phyloP scores from a whole-genome alignment of 2,329 filamentous ascomycete species.

The Talaromyces atroroseus region DNA sequence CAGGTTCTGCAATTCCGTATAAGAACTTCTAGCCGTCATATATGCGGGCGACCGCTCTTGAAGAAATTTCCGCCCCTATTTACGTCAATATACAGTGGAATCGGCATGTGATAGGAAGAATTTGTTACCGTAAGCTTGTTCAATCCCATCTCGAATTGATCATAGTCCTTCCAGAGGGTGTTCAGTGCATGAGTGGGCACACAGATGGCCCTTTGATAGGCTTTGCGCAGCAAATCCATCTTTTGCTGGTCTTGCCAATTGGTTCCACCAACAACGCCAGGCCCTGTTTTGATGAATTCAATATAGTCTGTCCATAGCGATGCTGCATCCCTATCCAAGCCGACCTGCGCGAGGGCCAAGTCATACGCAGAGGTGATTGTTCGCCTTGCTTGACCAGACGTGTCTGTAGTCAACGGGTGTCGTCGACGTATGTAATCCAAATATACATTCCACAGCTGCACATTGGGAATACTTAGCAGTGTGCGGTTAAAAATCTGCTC shows the following conservation, averaged over 20 bases:
- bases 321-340: constrained; percentile 84
- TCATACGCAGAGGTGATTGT: constrained; percentile 85
- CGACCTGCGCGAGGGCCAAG: constrained; percentile 82
- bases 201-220: constrained; percentile 83
- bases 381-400: constrained; percentile 66
- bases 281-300: constrained; percentile 82
- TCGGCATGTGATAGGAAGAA: background rate
- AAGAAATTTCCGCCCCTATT: constrained; percentile 82
- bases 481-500: constrained; percentile 80
- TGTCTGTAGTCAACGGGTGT: constrained; percentile 79
- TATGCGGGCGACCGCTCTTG: constrained; percentile 90
- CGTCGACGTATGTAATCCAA: constrained; percentile 90
- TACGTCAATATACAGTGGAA: background rate
- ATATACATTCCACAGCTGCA: constrained; percentile 87
- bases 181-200: constrained; percentile 81
- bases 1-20: constrained; percentile 84
- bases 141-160: constrained; percentile 87
- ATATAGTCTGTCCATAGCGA: constrained; percentile 93
- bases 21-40: constrained; percentile 91
- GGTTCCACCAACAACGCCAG: constrained; percentile 76
- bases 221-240: constrained; percentile 87
- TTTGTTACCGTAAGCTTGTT: constrained; percentile 76
- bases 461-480: constrained; percentile 71
- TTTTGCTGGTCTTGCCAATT: constrained; percentile 98
- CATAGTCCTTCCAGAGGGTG: constrained; percentile 92